Percentiles rank a stretch among this genome's conserved stretches.
Conservation (phyloP, 768 basidiomycete genomes). For the Hericium erinaceus region DNA sequence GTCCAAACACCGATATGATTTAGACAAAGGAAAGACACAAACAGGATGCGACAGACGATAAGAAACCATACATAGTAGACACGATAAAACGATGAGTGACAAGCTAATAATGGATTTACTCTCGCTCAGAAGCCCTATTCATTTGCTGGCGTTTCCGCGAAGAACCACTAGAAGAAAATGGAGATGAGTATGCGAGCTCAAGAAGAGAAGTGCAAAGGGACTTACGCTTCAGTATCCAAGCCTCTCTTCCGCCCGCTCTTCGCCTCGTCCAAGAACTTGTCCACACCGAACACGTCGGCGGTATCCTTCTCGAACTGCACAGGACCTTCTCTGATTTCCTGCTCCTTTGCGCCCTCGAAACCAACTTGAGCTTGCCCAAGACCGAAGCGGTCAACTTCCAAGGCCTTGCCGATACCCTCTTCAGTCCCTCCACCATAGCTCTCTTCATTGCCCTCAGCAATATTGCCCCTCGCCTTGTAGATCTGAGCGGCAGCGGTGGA, state of each 20-base stretch:
- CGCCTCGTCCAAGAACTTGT: conserved; percentile 95
- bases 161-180: conserved; percentile 31
- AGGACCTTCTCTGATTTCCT: conserved; percentile 83
- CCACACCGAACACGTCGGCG: conserved; percentile 92
- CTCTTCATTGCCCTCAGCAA: conserved; percentile 79
- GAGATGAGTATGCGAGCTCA: not conserved
- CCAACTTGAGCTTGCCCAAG: conserved; percentile 78
- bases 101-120: conserved; percentile 13
- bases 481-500: conserved; percentile 98
- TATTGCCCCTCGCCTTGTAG: conserved; percentile 90
- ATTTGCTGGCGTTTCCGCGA: conserved; percentile 65
- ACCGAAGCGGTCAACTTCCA: conserved; percentile 91
- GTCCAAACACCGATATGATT: too few relatives aligned
- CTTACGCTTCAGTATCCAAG: conserved; percentile 67
- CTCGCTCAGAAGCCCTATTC: conserved; percentile 46
- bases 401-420: conserved; percentile 83
- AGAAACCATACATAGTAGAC: not conserved
- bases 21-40: too few relatives aligned
- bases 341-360: conserved; percentile 84
- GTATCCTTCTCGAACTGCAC: conserved; percentile 99
- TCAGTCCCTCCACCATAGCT: conserved; percentile 92
- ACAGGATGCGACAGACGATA: too few relatives aligned
- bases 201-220: not conserved
- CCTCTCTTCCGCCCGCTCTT: conserved; percentile 92
- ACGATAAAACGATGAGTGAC: not conserved